Evolutionary conservation across 805 yeast species (phyloP), one percentile per base, ranked within the genome.

Genomic region (Alloascoidea africana): DNA sequence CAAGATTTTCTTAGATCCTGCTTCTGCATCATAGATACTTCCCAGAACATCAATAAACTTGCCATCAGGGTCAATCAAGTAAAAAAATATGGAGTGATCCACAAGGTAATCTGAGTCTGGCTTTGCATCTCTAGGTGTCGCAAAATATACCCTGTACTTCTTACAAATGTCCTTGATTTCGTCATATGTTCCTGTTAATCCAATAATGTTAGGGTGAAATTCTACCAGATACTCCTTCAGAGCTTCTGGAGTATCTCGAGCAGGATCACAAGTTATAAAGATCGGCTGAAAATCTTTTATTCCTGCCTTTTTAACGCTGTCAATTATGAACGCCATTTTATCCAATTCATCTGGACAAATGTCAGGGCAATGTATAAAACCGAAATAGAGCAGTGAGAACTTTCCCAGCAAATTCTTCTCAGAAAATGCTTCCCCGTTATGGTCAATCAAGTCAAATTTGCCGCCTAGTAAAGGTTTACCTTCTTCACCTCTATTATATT

Each of bases 41-140:
- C 98, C 98, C 46, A 89, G 65, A 4, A 91, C 97, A 55, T 89
- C 96, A 36, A 89, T 81, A 52, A 85, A 91, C 52, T 84, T 74
- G 36, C 97, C 98, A 54, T 91, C 96, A n/a, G 95, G 87, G 55
- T 91, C 97, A 96, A 91, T 89, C 49, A 91, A 63, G 53, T 91
- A 91, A 60, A 89, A 89, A 72, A 91, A 91, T 41, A 91, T 86
- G 2, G 97, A 89, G 59, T 91, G 98, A 54, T 91, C 98, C 18
- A 91, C 98, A 42, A 91, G 66, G 54, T 91, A 91, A 49, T 91
- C 96, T 58, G 91, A 94, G 14, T 96, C 97, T 0, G 94, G 91
- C 54, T 86, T 84, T 35, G 91, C 79, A 52, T 85, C 73, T 17
- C 86, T 82, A 2, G 98, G 98, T 1, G 98, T 91, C n/a, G 95